Percentiles rank a stretch among this genome's conserved stretches.
Evolutionary conservation across 192 early-diverging fungal species (phyloP).

Genomic region (Hyaloraphidium curvatum): DNA sequence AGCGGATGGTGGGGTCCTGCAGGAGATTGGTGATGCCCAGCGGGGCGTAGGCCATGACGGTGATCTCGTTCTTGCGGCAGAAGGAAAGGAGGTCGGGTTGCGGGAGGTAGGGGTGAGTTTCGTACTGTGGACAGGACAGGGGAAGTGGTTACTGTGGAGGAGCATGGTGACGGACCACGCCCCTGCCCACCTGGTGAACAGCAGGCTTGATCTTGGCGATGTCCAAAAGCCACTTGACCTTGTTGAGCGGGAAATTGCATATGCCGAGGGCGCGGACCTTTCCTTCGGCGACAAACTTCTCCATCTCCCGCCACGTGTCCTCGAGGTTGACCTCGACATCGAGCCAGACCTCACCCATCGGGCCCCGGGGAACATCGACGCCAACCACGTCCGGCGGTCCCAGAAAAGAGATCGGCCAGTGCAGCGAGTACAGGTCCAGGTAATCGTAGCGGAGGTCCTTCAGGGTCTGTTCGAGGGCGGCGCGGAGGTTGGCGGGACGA

Average conservation of each 20-base stretch:
- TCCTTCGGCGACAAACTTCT: constrained; percentile 46
- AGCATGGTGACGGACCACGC: not conserved
- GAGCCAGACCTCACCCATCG: constrained; percentile 8
- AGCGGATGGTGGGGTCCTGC: too few species aligned
- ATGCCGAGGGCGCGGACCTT: constrained; percentile 69
- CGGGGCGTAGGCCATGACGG: constrained; percentile 65
- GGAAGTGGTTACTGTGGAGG: not conserved
- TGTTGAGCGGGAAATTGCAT: constrained; percentile 41
- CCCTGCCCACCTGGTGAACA: constrained; percentile 42
- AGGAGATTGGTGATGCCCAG: too few species aligned
- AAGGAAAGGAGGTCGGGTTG: constrained; percentile 53
- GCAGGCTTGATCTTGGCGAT: constrained; percentile 50
- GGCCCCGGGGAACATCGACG: constrained; percentile 15
- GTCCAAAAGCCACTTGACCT: constrained; percentile 45
- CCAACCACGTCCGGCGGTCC: constrained; percentile 8
- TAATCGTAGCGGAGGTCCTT: constrained; percentile 49
- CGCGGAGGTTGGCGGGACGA: constrained; percentile 34
- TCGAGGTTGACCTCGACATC: constrained; percentile 29
- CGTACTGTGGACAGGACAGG: constrained; percentile 21
- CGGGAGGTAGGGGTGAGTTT: constrained; percentile 58
- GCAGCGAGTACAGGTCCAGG: constrained; percentile 59
- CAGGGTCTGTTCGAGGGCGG: constrained; percentile 41
- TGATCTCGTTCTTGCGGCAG: constrained; percentile 46
- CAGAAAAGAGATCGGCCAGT: not conserved
- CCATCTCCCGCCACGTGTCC: constrained; percentile 69